These are phyloP conservation scores for Sporothrix variecibatus DNA, from an alignment of 2,329 filamentous ascomycete species.

Conservation along the genomic window DNA sequence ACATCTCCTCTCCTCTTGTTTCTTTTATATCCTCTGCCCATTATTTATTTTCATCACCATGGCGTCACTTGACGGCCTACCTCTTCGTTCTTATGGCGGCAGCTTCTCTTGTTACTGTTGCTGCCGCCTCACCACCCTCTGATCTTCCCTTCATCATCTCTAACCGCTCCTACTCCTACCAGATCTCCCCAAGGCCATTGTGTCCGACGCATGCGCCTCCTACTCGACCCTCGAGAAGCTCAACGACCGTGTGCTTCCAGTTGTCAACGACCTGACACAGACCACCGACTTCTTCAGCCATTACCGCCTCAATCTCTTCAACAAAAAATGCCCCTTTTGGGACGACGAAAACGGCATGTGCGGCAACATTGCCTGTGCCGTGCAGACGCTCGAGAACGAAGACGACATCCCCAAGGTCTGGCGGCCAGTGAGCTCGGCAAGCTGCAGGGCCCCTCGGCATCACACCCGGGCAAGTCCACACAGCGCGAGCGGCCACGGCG, in stretches of 20 bases:
- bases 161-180: constrained; percentile 43
- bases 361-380: constrained; percentile 93
- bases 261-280: constrained; percentile 76
- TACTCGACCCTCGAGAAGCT: constrained; percentile 86
- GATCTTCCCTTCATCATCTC: constrained; percentile 37
- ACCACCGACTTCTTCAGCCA: constrained; percentile 98
- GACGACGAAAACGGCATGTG: constrained; percentile 90
- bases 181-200: constrained; percentile 87
- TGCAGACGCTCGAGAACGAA: constrained; percentile 93
- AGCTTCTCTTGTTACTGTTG: neutral
- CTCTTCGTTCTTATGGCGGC: constrained; percentile 27
- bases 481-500: constrained; percentile 70
- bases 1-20: constrained; percentile 29
- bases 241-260: constrained; percentile 74
- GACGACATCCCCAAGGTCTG: constrained; percentile 90
- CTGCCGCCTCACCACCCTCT: constrained; percentile 28
- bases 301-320: constrained; percentile 92
- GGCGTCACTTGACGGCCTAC: constrained; percentile 20
- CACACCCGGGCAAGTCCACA: constrained; percentile 76
- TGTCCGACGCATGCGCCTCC: constrained; percentile 91
- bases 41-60: constrained; percentile 26
- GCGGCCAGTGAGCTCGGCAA: constrained; percentile 92
- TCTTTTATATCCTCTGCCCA: constrained; percentile 27
- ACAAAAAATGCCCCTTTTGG: constrained; percentile 96
- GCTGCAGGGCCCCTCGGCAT: constrained; percentile 85